phyloP scores from a whole-genome alignment of 768 basidiomycete species.

The Tubosaeta sp. region DNA sequence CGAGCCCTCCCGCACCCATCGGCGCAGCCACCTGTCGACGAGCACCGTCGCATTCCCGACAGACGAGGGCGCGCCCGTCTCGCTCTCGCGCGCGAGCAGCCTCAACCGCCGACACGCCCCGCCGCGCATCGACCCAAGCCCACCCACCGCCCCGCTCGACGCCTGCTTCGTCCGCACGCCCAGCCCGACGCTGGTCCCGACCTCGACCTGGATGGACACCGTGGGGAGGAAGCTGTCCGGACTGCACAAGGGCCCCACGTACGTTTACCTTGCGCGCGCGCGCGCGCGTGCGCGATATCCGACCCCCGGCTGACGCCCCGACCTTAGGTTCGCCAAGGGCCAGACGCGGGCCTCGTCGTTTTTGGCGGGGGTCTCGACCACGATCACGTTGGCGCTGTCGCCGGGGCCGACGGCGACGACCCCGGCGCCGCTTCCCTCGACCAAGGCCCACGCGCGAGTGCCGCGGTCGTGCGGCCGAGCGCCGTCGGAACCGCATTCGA shows the following conservation, averaged over 20 bases:
- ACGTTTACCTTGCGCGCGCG: conserved; percentile 32
- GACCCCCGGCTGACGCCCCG: background rate
- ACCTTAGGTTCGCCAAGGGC: conserved; percentile 54
- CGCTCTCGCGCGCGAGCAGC: conserved; percentile 15
- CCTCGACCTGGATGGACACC: conserved; percentile 50
- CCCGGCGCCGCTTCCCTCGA: conserved; percentile 10
- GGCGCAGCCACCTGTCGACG: conserved; percentile 36
- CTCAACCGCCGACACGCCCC: conserved; percentile 12
- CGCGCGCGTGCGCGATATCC: too few species aligned
- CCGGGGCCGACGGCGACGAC: conserved; percentile 34
- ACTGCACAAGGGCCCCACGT: conserved; percentile 52
- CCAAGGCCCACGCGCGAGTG: background rate
- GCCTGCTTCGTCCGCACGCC: conserved; percentile 8
- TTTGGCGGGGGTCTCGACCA: conserved; percentile 60
- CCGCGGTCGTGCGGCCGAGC: background rate
- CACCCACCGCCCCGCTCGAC: conserved; percentile 6
- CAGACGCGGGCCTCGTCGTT: conserved; percentile 68
- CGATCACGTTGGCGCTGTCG: conserved; percentile 46
- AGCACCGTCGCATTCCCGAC: conserved; percentile 43
- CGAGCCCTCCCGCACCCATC: too few species aligned
- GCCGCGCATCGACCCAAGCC: background rate
- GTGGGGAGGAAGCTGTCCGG: conserved; percentile 61
- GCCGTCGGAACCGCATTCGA: conserved; percentile 1
- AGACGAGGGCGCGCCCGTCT: conserved; percentile 19
- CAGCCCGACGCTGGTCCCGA: conserved; percentile 9